Evolutionary conservation across 768 basidiomycete genomes (phyloP).

Genomic region (Suillus sp.): DNA sequence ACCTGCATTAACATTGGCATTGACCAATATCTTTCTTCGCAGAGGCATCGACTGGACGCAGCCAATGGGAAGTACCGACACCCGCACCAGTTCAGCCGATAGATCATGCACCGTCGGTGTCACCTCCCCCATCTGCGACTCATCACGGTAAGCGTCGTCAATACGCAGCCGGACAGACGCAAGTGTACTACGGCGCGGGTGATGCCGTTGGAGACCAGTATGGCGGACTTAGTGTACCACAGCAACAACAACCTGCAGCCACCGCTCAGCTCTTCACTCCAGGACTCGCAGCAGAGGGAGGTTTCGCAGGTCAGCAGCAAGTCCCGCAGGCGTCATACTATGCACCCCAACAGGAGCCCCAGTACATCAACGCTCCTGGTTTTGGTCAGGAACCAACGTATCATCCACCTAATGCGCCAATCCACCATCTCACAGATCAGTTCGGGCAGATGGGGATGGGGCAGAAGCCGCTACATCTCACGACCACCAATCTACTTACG

Average conservation of each 20-base stretch:
- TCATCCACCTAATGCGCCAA: slow-evolving; percentile 39
- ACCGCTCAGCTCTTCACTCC: slow-evolving; percentile 76
- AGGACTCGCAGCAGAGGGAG: slow-evolving; percentile 71
- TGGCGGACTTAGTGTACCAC: slow-evolving; percentile 37
- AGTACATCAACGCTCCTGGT: slow-evolving; percentile 47
- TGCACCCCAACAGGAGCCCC: slow-evolving; percentile 43
- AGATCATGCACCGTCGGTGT: slow-evolving; percentile 43
- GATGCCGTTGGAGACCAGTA: slow-evolving; percentile 46
- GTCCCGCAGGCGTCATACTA: slow-evolving; percentile 51
- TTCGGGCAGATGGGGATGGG: slow-evolving; percentile 89
- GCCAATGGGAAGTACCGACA: slow-evolving; percentile 87
- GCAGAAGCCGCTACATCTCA: slow-evolving; percentile 76
- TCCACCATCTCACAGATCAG: slow-evolving; percentile 76
- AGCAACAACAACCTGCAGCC: slow-evolving; percentile 40
- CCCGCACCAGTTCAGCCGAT: slow-evolving; percentile 40
- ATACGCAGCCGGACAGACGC: slow-evolving; percentile 93
- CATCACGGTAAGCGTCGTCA: slow-evolving; percentile 75
- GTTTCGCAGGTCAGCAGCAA: slow-evolving; percentile 58
- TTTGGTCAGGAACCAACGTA: slow-evolving; percentile 47
- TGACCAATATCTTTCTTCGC: slow-evolving; percentile 19
- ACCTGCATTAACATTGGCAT: slow-evolving; percentile 16
- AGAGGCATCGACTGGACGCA: slow-evolving; percentile 83
- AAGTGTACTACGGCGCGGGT: slow-evolving; percentile 74
- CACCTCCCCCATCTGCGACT: slow-evolving; percentile 44
- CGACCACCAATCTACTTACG: slow-evolving; percentile 90